Conservation (phyloP, 2,329 filamentous ascomycete species). For the Aspergillus glaucus region DNA sequence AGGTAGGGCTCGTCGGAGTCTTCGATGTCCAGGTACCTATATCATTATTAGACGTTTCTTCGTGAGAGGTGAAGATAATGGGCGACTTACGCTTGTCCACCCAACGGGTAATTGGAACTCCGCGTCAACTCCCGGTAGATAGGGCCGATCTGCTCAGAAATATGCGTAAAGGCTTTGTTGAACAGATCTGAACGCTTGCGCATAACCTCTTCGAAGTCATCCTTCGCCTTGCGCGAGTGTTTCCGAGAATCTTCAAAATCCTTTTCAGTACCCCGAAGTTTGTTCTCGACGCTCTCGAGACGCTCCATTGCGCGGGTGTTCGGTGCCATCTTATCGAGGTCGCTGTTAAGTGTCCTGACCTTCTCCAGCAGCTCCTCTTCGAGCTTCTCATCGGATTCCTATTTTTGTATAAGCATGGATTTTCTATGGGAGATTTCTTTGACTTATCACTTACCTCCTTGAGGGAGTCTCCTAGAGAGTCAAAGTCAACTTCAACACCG, state of each 20-base stretch:
- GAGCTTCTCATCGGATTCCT: constrained; percentile 63
- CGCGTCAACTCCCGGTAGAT: constrained; percentile 95
- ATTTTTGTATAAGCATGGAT: constrained; percentile 6
- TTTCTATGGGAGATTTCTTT: not conserved
- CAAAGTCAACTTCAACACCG: constrained; percentile 85
- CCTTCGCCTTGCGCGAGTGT: constrained; percentile 65
- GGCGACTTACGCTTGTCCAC: constrained; percentile 58
- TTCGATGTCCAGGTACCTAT: constrained; percentile 77
- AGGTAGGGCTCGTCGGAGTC: constrained; percentile 96
- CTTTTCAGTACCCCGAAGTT: constrained; percentile 75
- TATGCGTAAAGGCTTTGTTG: constrained; percentile 91
- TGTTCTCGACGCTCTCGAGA: constrained; percentile 74
- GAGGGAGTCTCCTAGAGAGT: constrained; percentile 71
- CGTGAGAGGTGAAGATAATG: not conserved
- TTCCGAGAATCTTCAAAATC: constrained; percentile 82
- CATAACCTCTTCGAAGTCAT: constrained; percentile 78
- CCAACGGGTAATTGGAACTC: constrained; percentile 84
- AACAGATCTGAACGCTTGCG: constrained; percentile 81
- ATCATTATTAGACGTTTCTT: not conserved
- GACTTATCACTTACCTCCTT: constrained; percentile 57
- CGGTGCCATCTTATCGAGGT: constrained; percentile 90
- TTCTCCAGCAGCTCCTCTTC: constrained; percentile 73
- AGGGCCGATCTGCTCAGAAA: constrained; percentile 84
- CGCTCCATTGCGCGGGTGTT: constrained; percentile 96
- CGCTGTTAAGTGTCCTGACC: constrained; percentile 65